Evolutionary conservation across 306 rosid species (phyloP).

Genomic region (Gastrolobium bilobum): DNA sequence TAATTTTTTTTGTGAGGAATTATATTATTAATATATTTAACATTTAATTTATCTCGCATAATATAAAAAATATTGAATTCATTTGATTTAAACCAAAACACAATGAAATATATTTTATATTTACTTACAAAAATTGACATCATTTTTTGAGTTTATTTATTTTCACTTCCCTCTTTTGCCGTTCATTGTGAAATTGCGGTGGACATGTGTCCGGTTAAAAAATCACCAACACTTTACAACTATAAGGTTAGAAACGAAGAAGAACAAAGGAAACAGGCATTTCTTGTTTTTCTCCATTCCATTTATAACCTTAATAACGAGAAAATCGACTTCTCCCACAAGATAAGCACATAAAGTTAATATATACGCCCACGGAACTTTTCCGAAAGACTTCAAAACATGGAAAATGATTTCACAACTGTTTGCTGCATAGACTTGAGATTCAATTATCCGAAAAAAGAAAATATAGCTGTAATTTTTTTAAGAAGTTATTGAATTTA

Average conservation of each 20-base stretch:
- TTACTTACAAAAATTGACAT: too few relatives aligned
- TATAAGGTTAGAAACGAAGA: background rate
- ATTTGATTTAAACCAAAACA: too few relatives aligned
- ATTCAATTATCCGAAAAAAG: background rate
- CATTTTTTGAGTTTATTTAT: background rate
- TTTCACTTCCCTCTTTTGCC: background rate
- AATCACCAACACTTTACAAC: background rate
- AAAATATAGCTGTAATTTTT: too few relatives aligned
- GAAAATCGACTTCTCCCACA: background rate
- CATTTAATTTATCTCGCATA: too few relatives aligned
- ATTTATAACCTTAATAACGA: background rate
- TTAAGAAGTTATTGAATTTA: too few relatives aligned
- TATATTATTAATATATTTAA: too few relatives aligned
- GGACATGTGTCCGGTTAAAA: conserved; percentile 9
- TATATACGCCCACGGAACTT: background rate
- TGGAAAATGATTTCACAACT: background rate
- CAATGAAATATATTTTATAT: too few relatives aligned
- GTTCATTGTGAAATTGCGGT: background rate
- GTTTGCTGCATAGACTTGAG: background rate
- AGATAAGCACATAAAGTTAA: background rate
- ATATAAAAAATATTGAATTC: too few relatives aligned
- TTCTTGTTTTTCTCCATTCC: background rate
- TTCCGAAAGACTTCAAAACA: background rate
- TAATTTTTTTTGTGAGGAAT: too few relatives aligned
- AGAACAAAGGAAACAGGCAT: background rate